Base-by-base conservation (phyloP, 306 rosid species). In the Fragaria nilgerrensis region DNA sequence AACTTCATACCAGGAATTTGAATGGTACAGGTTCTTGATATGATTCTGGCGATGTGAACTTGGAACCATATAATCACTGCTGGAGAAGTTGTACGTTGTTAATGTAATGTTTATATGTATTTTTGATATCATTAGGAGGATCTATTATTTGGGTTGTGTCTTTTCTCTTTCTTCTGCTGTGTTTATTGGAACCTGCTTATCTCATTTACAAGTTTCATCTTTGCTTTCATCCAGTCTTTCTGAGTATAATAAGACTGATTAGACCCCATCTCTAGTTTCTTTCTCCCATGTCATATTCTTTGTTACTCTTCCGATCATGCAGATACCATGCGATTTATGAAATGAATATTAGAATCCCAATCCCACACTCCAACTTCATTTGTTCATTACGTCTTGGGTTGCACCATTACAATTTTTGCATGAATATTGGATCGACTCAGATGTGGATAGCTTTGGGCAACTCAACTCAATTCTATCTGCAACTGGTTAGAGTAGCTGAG, bases 11-110 rank as follows among this genome's bases (percentile, higher is more conserved):
- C 27, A 32, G 79, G 63, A 78, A 74, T 78, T 82, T 49, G 68
- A 73, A 65, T 84, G 85, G n/a, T 70, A 73, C 74, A 94, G 97
- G 93, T 90, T 53, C 90, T 88, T 88, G 98, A 96, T 69, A 82
- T 94, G 62, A 90, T 82, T 96, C 98, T 10, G 97, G 91, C 67
- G 86, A 85, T 80, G 79, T 90, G 71, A 92, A 86, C 81, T 83
- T 92, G 85, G 98, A 94, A 78, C 94, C 98, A 72, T 90, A 96
- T 70, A 94, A 92, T 71, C 96, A 90, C 84, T 84, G 80, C 77
- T 94, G 98, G 52, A 90, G 96, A 84, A 92, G 32, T 55, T n/a
- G 13, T n/a, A 55, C 62, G 12, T n/a, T 56, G 34, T 56, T 56
- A 55, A 56, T 58, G 64, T 23, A 23, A 9, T 3, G 0, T 9